Base-by-base conservation (phyloP, 768 basidiomycete genomes). In the Mycena filopes region DNA sequence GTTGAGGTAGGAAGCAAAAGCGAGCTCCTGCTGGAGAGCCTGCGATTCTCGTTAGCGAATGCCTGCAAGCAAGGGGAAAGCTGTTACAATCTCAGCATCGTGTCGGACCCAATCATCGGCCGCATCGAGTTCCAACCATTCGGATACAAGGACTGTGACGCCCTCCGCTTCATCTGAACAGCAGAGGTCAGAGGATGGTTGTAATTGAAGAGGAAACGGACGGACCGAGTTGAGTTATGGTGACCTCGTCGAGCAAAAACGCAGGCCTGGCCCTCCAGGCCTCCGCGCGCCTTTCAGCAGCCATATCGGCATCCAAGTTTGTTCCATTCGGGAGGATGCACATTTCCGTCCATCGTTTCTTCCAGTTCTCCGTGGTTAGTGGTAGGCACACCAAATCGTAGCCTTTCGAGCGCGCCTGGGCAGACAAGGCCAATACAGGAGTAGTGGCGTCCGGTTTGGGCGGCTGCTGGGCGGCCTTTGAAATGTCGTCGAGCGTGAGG, bases 101-200 rank as follows among this genome's bases (percentile, higher is more conserved):
- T 97, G 94, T 47, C 98, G 88, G 57, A 99, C 90, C 84, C 96
- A 95, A 71, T 95, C 94, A 77, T 98, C 96, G 0, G 87, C 80
- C 10, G 94, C 90, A 78, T 99, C 98, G 41, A 99, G 83, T 76
- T 98, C 95, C 4, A 99, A 84, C 98, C 98, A 99, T 59, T 96
- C 94, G 2, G 96, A 95, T 10, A 93, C 84, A 75, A 98, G 86
- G 6, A 83, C 90, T 16, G 93, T 87, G 40, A 92, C 80, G 28
- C 84, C 84, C 63, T 91, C 89, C 12, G 89, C 86, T 71, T 95
- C 92, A 76, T 93, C 93, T 94, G n/a, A 70, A 26, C 21, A 11
- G 25, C 46, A 31, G 36, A 55, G 43, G 60, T 42, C 46, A 62
- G 46, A 45, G 23, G 48, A 40, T 20, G 15, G 38, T 69, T 49